Evolutionary conservation across 2,329 filamentous ascomycete genomes (phyloP).

Genomic region (Ascochyta pisi): DNA sequence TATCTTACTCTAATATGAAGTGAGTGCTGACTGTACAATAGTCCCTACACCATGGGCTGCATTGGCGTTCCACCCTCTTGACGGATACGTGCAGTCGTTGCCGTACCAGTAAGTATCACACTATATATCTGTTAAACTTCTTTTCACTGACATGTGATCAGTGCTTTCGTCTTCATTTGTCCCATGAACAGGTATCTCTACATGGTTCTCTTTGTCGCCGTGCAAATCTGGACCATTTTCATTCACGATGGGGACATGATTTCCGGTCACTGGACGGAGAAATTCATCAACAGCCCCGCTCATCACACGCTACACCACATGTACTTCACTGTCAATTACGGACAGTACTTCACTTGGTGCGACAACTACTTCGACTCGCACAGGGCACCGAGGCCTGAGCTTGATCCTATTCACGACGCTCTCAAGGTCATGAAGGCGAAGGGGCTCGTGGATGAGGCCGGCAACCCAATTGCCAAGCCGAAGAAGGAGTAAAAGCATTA

Average conservation of each 20-base stretch:
- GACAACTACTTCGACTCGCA: slow-evolving; percentile 56
- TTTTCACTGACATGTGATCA: slow-evolving; percentile 24
- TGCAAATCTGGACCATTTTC: slow-evolving; percentile 59
- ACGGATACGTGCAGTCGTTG: slow-evolving; percentile 56
- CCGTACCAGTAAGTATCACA: slow-evolving; percentile 53
- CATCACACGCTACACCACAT: slow-evolving; percentile 60
- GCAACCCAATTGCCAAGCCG: slow-evolving; percentile 45
- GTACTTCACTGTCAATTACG: slow-evolving; percentile 60
- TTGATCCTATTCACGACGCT: slow-evolving; percentile 56
- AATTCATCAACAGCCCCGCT: slow-evolving; percentile 58
- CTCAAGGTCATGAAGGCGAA: slow-evolving; percentile 55
- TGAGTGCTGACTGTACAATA: slow-evolving; percentile 21
- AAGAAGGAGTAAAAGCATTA: slow-evolving; percentile 16
- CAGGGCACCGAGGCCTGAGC: slow-evolving; percentile 52
- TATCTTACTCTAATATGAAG: neutral
- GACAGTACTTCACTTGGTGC: slow-evolving; percentile 59
- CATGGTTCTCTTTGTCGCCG: slow-evolving; percentile 53
- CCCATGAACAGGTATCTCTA: slow-evolving; percentile 57
- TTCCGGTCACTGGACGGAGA: slow-evolving; percentile 56
- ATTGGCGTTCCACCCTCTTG: slow-evolving; percentile 57
- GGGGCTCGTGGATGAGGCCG: slow-evolving; percentile 55
- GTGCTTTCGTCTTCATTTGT: slow-evolving; percentile 55
- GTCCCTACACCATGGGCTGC: slow-evolving; percentile 58
- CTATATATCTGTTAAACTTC: no score
- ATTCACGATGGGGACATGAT: slow-evolving; percentile 61